Evolutionary conservation across 169 alveolate genomes (phyloP).

Genomic region (Plasmodium chabaudi): DNA sequence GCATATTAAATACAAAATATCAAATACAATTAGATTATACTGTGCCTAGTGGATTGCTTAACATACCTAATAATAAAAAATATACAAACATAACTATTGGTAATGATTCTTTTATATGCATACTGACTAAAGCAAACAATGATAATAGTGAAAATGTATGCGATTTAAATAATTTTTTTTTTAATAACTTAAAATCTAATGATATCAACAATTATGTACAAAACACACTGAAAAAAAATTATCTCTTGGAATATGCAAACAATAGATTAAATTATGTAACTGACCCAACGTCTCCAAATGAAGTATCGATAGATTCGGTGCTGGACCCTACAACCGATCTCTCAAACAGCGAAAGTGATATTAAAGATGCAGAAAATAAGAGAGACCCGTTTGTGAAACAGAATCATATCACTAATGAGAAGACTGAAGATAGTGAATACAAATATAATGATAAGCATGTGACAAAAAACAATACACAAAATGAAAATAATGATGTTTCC

Average conservation of each 20-base stretch:
- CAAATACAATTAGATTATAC: conserved; percentile 63
- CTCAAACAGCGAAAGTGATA: background rate
- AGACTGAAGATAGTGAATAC: background rate
- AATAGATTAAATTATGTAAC: conserved; percentile 22
- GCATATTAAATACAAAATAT: conserved; percentile 70
- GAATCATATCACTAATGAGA: background rate
- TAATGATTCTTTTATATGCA: conserved; percentile 60
- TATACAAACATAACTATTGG: conserved; percentile 72
- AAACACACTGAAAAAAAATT: conserved; percentile 27
- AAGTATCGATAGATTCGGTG: background rate
- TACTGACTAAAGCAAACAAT: conserved; percentile 8
- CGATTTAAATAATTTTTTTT: background rate
- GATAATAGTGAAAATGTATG: conserved; percentile 1
- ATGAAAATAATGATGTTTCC: background rate
- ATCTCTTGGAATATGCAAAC: conserved; percentile 30
- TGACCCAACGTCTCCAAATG: background rate
- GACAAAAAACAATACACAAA: background rate
- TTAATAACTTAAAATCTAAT: background rate
- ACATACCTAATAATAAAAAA: conserved; percentile 24
- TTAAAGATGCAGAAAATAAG: background rate
- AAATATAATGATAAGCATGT: background rate
- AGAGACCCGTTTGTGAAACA: background rate
- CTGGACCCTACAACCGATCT: too few species aligned
- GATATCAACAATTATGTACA: conserved; percentile 27
- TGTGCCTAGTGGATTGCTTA: conserved; percentile 51